Conservation (phyloP, 768 basidiomycete species). For the Termitomyces sp. region DNA sequence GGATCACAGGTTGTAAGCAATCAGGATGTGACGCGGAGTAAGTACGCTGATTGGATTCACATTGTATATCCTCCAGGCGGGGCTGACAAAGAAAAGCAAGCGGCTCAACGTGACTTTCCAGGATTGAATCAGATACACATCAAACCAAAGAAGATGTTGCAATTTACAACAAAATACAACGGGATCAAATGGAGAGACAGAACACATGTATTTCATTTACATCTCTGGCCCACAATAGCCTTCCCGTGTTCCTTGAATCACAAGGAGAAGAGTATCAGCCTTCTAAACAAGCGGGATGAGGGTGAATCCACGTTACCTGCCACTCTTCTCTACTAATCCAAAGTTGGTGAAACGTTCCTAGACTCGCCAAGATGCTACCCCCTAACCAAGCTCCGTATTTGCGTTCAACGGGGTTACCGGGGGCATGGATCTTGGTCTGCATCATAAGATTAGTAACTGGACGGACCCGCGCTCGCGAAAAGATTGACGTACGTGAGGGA, state of each 20-base stretch:
- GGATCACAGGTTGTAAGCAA: not conserved
- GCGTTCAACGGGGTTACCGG: slow-evolving; percentile 86
- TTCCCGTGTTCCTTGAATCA: slow-evolving; percentile 68
- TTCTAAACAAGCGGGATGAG: not conserved
- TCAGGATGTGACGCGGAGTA: too few relatives aligned
- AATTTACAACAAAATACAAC: not conserved
- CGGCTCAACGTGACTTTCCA: not conserved
- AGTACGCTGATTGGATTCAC: too few relatives aligned
- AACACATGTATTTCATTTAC: slow-evolving; percentile 49
- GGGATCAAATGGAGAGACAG: not conserved
- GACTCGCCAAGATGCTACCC: slow-evolving; percentile 87
- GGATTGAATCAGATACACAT: not conserved
- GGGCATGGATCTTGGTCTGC: slow-evolving; percentile 86
- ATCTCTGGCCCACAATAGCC: slow-evolving; percentile 77
- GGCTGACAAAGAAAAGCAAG: not conserved
- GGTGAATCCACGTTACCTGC: slow-evolving; percentile 48
- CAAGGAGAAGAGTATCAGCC: not conserved
- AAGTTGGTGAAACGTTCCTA: slow-evolving; percentile 96
- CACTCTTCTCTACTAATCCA: slow-evolving; percentile 95
- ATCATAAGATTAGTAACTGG: not conserved
- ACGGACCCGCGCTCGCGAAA: not conserved
- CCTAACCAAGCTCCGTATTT: slow-evolving; percentile 94
- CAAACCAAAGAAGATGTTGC: not conserved
- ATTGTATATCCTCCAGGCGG: not conserved
- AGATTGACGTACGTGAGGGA: slow-evolving; percentile 65